Base-by-base conservation (phyloP, 2,329 filamentous ascomycete species). In the Fusarium proliferatum region DNA sequence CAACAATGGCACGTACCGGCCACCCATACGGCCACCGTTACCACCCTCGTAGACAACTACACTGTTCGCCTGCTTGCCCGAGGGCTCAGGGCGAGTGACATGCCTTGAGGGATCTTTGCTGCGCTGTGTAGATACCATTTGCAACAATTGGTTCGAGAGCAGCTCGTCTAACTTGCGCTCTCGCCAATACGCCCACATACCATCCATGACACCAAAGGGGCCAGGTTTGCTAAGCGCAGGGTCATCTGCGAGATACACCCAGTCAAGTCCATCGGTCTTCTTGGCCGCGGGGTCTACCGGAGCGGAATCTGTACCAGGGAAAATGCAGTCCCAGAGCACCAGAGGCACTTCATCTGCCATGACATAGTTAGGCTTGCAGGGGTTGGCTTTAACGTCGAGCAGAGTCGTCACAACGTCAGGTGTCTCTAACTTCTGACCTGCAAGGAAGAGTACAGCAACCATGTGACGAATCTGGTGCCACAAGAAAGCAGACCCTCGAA, bases 381-480 rank as follows among this genome's bases (percentile, higher is more conserved):
- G 94, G 76, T 91, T 92, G 72, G 88, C 88, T 34, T 85, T 78
- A 13, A 93, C 85, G 80, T 98, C 93, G 33, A 99, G 88, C 46
- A 99, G 86, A 30, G 92, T 87, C 58, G 90, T 87, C 48, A 98
- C 86, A 19, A 98, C 84, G 1, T 88, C 88, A 1, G 95, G 93
- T 34, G 86, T 80, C 81, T 99, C 96, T 21, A 97, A 88, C 1
- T 94, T 91, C 83, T 99, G 96, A 34, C 94, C 96, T 13, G 98
- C 91, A 16, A 96, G 86, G 85, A 99, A 98, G n/a, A 99, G 86
- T 11, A 98, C 86, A 21, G 92, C 90, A n/a, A 97, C 91, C 90
- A 99, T 95, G 84, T 96, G 94, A 30, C 96, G 91, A 75, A 99
- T 97, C 84, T 99, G 96, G 84, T 99, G 96, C 96, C 96, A 99